Base-by-base conservation (phyloP, 768 basidiomycete species). In the Zangia roseola region DNA sequence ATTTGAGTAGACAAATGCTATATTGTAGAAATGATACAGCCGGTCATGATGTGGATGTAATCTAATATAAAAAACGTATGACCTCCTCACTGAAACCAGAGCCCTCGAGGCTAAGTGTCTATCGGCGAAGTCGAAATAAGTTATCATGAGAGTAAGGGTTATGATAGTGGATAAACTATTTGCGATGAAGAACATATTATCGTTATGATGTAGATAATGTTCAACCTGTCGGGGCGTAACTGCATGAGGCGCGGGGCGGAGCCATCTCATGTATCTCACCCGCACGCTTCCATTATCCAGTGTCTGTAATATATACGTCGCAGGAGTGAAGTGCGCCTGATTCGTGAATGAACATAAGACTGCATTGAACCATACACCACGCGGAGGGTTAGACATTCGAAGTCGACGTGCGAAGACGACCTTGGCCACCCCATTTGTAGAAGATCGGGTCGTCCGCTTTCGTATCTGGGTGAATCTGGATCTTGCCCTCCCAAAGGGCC, bases 391-490 rank as follows among this genome's bases (percentile, higher is more conserved):
- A 64, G 35, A 53, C 55, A 20, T 56, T 54, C 2, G 63, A 34
- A 21, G 57, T 36, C 13, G 58, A 57, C 16, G 55, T 30, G 19
- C 45, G 52, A 14, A 21, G 3, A n/a, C 54, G 58, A 39, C 52
- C 21, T 25, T 51, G 50, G 4, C 47, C 53, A 31, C 69, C 59
- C 71, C 71, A 70, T 56, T 55, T 64, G 37, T 51, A 53, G 53
- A 68, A 70, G 21, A 71, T 67, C 3, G 73, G 74, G 58, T 94
- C 91, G 50, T 88, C 81, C 26, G 68, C 72, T 39, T 79, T 74
- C 3, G 92, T 94, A 31, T 89, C 90, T 0, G 93, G 93, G 62
- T 97, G 94, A 6, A 95, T 73, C 64, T 92, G 91, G 14, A 93
- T 74, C 68, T 81, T 88, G 53, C 91, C 91, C 64, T 88, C 83